These are phyloP conservation scores for Aspergillus terreus DNA, from an alignment of 2,329 filamentous ascomycete genomes.

Conservation along the genomic window DNA sequence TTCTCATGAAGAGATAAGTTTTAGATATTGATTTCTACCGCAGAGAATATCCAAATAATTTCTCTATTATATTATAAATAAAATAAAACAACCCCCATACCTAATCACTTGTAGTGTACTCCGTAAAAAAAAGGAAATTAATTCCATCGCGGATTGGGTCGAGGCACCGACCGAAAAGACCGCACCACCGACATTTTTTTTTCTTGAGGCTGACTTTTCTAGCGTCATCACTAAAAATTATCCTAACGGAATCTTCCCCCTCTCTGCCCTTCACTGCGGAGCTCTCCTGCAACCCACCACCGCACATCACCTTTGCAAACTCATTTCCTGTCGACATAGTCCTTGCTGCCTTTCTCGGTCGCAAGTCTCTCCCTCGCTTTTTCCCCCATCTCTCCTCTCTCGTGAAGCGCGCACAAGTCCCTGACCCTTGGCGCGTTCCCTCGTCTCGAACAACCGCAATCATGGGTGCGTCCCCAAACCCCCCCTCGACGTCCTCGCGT, in stretches of 20 bases:
- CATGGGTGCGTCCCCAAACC: conserved; percentile 49
- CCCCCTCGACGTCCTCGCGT: conserved; percentile 2
- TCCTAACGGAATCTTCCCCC: conserved; percentile 33
- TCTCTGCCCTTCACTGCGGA: conserved; percentile 23
- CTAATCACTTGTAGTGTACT: not conserved
- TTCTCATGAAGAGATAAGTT: not conserved
- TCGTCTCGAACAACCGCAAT: conserved; percentile 50
- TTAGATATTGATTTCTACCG: not conserved
- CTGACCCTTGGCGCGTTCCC: conserved; percentile 36
- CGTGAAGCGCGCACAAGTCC: conserved; percentile 39
- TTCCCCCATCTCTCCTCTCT: conserved; percentile 19
- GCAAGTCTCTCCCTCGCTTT: conserved; percentile 15
- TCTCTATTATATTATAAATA: not conserved
- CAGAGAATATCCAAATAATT: not conserved
- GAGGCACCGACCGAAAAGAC: conserved; percentile 14
- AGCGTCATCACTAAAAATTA: conserved; percentile 43
- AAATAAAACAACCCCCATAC: too few relatives aligned
- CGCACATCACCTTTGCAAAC: conserved; percentile 11
- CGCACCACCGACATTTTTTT: conserved; percentile 22
- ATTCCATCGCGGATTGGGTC: conserved; percentile 20
- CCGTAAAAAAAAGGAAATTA: not conserved
- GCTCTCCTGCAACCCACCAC: conserved; percentile 19
- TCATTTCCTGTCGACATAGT: conserved; percentile 15
- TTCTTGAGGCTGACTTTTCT: conserved; percentile 37
- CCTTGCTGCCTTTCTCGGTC: conserved; percentile 17